Evolutionary conservation across 495 filamentous ascomycete genomes (phyloP).

Genomic region (Neurospora sp.): DNA sequence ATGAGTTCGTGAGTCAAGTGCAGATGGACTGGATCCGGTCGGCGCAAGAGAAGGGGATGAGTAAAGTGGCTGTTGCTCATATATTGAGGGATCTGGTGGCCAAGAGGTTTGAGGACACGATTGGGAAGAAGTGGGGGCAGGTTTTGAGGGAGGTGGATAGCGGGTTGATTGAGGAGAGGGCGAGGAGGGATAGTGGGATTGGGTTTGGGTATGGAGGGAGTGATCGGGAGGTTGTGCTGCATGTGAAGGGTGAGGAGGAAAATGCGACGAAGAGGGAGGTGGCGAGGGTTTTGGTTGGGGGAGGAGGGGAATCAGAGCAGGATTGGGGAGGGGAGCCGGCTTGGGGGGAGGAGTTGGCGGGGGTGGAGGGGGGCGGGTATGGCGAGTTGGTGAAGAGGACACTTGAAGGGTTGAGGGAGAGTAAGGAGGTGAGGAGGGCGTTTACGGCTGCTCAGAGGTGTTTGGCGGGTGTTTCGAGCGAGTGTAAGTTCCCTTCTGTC

Average conservation of each 20-base stretch:
- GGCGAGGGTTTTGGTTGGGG: neutral
- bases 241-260: neutral
- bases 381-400: slow-evolving; percentile 10
- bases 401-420: slow-evolving; percentile 10
- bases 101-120: slow-evolving; percentile 16
- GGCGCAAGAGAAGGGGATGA: slow-evolving; percentile 11
- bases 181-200: neutral
- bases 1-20: slow-evolving; percentile 18
- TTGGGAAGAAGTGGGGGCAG: slow-evolving; percentile 14
- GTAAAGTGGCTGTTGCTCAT: slow-evolving; percentile 18
- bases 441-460: slow-evolving; percentile 20
- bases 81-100: slow-evolving; percentile 13
- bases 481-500: slow-evolving; percentile 8
- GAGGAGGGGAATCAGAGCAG: neutral
- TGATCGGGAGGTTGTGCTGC: neutral
- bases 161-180: neutral
- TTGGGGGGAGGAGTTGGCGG: slow-evolving; percentile 10
- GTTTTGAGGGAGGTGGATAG: neutral
- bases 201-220: neutral
- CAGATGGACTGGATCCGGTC: slow-evolving; percentile 14
- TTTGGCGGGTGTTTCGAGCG: slow-evolving; percentile 9
- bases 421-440: slow-evolving; percentile 10
- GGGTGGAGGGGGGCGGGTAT: slow-evolving; percentile 13
- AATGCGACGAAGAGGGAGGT: neutral
- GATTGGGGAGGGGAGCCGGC: slow-evolving; percentile 15